These are phyloP conservation scores for Solanum ossicruentum DNA, from an alignment of 257 asterid genomes.

Conservation along the genomic window DNA sequence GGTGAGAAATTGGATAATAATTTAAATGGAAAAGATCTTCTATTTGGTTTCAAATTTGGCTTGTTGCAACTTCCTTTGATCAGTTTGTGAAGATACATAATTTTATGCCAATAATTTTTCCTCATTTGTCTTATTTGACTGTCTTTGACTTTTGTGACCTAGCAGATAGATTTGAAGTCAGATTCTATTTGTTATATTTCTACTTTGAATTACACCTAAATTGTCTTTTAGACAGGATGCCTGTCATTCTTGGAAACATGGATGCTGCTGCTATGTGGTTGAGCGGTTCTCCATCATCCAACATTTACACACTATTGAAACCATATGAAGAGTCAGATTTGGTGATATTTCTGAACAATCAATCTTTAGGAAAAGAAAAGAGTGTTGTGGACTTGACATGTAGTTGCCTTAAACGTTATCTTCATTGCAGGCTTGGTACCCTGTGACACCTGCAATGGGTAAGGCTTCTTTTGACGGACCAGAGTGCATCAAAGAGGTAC, in stretches of 20 bases:
- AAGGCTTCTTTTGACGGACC: constrained; percentile 76
- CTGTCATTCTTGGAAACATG: constrained; percentile 76
- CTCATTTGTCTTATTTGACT: background rate
- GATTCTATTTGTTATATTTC: background rate
- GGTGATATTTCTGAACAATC: constrained; percentile 26
- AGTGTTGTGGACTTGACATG: background rate
- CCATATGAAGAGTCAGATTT: constrained; percentile 73
- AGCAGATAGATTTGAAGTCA: background rate
- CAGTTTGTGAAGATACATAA: background rate
- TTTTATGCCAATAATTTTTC: background rate
- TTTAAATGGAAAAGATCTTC: background rate
- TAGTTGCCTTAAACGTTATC: background rate
- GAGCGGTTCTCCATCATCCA: constrained; percentile 38
- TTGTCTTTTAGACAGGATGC: constrained; percentile 73
- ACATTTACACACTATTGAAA: constrained; percentile 52
- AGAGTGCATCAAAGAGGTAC: constrained; percentile 85
- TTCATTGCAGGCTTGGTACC: constrained; percentile 64
- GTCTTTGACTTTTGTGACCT: background rate
- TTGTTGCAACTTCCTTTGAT: background rate
- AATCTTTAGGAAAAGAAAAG: background rate
- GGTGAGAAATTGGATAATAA: background rate
- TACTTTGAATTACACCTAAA: background rate
- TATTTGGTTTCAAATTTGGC: background rate
- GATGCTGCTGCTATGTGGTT: constrained; percentile 67
- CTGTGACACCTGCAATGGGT: constrained; percentile 88